Evolutionary conservation across 176 grass and related monocot species (phyloP).

Genomic region (Triticum urartu): DNA sequence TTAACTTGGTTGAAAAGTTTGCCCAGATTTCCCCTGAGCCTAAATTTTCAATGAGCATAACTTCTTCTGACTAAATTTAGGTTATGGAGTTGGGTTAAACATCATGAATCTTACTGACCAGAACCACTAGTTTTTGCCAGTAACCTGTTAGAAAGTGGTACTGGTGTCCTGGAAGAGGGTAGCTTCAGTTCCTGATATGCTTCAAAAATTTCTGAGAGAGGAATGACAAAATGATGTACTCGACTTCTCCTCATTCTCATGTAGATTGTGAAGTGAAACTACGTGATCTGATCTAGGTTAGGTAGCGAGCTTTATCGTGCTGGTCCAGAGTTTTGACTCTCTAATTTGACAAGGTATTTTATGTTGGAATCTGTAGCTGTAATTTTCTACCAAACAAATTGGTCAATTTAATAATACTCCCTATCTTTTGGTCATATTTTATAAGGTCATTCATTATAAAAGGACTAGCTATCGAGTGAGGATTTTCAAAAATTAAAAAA

Average conservation of each 20-base stretch:
- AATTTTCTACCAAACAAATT: neutral
- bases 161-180: neutral
- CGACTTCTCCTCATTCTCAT: conserved; percentile 12
- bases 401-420: neutral
- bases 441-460: conserved; percentile 1
- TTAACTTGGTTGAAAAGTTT: neutral
- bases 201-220: neutral
- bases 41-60: neutral
- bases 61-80: neutral
- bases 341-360: neutral
- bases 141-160: neutral
- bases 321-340: neutral
- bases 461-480: neutral
- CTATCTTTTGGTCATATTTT: neutral
- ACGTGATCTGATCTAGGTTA: conserved; percentile 12
- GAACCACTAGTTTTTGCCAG: neutral
- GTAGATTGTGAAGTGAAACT: neutral
- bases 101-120: neutral
- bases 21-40: neutral
- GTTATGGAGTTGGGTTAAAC: conserved; percentile 8
- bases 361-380: neutral
- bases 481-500: too few species aligned
- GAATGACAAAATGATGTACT: neutral
- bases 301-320: neutral
- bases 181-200: conserved; percentile 9